Evolutionary conservation across 2,329 filamentous ascomycete genomes (phyloP).

Genomic region (Mycosphaerella arachidis): DNA sequence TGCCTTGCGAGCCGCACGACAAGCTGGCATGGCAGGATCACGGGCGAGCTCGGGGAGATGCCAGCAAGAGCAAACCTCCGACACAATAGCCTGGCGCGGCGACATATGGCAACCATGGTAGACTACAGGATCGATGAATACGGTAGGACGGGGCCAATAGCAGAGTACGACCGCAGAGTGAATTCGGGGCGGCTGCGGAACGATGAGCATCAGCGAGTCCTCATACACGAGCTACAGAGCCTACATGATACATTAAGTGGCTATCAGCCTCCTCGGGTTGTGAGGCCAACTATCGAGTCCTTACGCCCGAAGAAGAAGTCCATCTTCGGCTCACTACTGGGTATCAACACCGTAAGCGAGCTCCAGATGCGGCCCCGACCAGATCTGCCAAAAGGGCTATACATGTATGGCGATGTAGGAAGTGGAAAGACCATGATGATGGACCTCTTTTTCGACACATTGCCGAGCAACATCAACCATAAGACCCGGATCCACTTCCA

Average conservation of each 20-base stretch:
- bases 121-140: background rate
- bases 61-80: background rate
- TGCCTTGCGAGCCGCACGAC: conserved; percentile 19
- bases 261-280: conserved; percentile 69
- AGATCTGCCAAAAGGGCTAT: conserved; percentile 80
- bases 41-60: background rate
- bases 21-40: background rate
- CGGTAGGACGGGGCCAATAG: conserved; percentile 62
- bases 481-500: conserved; percentile 97
- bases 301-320: conserved; percentile 50
- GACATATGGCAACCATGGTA: background rate
- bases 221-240: conserved; percentile 84
- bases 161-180: conserved; percentile 84
- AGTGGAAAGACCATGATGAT: conserved; percentile 99
- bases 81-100: background rate
- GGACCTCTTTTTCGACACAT: conserved; percentile 94
- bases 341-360: conserved; percentile 34
- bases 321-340: conserved; percentile 59
- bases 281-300: conserved; percentile 72
- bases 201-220: conserved; percentile 85
- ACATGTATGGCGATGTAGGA: conserved; percentile 94
- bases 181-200: conserved; percentile 68
- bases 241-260: conserved; percentile 74
- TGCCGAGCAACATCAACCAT: conserved; percentile 70
- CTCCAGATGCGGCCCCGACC: conserved; percentile 54